Evolutionary conservation across 129 eudicot species (phyloP).

Genomic region (Lactuca saligna): DNA sequence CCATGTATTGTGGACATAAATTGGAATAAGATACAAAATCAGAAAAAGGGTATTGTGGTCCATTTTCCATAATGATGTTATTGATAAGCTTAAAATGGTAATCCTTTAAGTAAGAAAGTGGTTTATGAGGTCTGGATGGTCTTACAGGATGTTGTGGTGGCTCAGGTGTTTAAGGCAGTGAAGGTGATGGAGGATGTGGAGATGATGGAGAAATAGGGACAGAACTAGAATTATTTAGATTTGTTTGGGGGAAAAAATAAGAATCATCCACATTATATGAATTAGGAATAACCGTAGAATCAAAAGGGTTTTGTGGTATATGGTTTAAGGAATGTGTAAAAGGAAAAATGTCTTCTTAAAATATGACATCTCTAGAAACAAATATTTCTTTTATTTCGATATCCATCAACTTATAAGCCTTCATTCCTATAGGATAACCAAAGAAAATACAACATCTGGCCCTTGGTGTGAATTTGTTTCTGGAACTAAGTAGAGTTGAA

Average conservation of each 20-base stretch:
- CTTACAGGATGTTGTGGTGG: background rate
- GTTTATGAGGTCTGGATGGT: too few species aligned
- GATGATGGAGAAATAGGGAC: background rate
- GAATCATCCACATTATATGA: background rate
- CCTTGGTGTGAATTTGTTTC: background rate
- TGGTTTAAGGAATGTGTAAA: background rate
- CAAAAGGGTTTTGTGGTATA: background rate
- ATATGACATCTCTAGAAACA: background rate
- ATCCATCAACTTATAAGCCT: background rate
- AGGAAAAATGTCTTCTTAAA: background rate
- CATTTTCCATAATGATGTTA: too few species aligned
- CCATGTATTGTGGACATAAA: too few species aligned
- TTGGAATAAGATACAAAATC: too few species aligned
- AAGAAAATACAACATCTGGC: background rate
- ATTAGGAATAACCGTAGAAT: background rate
- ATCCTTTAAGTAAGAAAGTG: too few species aligned
- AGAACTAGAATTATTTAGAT: too few species aligned
- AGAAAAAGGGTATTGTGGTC: too few species aligned
- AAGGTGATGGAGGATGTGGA: background rate
- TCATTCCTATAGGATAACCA: background rate
- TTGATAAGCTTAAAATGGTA: too few species aligned
- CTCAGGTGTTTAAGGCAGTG: background rate
- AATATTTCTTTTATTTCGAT: too few species aligned
- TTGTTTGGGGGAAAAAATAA: background rate
- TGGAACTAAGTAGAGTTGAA: too few species aligned